These are phyloP conservation scores for Arthrinium puccinioides DNA, from an alignment of 2,329 filamentous ascomycete species.

Conservation along the genomic window DNA sequence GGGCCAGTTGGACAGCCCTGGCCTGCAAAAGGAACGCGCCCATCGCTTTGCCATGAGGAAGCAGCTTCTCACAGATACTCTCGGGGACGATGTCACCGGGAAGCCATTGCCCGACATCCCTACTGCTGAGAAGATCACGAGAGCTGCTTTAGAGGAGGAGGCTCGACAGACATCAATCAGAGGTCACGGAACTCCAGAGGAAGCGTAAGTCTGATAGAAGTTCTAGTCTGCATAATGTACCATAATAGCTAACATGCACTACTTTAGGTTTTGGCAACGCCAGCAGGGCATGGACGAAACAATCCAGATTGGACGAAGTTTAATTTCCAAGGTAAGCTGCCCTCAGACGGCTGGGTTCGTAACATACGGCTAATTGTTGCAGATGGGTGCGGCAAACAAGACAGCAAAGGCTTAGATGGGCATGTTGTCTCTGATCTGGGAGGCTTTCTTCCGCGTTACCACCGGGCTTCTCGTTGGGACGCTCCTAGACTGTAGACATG, in stretches of 20 bases:
- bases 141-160: conserved; percentile 57
- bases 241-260: not conserved
- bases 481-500: too few relatives aligned
- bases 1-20: conserved; percentile 75
- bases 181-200: conserved; percentile 43
- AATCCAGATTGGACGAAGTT: conserved; percentile 44
- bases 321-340: conserved; percentile 42
- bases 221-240: too few relatives aligned
- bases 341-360: not conserved
- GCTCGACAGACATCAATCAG: conserved; percentile 42
- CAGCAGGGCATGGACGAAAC: conserved; percentile 52
- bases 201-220: conserved; percentile 31
- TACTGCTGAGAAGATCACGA: conserved; percentile 56
- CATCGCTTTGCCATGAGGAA: conserved; percentile 78
- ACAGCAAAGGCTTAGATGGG: conserved; percentile 1
- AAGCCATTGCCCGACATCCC: conserved; percentile 39
- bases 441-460: too few relatives aligned
- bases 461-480: too few relatives aligned
- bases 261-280: conserved; percentile 52
- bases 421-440: too few relatives aligned
- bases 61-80: conserved; percentile 66
- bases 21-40: conserved; percentile 74
- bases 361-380: not conserved
- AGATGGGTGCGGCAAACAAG: conserved; percentile 2
- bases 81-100: conserved; percentile 50